phyloP scores from a whole-genome alignment of 768 basidiomycete genomes.

The Favolaschia claudopus region DNA sequence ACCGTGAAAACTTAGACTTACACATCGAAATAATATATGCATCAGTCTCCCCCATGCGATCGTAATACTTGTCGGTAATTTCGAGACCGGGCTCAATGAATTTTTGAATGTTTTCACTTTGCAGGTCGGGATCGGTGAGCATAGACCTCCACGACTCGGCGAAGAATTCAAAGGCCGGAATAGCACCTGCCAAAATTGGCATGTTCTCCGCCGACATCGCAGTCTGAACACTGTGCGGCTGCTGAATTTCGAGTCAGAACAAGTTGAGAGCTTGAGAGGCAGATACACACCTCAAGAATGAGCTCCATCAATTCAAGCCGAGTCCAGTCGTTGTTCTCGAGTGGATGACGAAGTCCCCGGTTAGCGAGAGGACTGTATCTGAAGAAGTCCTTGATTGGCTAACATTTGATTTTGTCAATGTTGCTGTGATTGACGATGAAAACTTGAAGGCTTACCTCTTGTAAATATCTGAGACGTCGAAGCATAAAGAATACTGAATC shows the following conservation, averaged over 20 bases:
- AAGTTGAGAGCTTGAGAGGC: background rate
- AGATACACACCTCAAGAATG: background rate
- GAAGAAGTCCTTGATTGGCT: background rate
- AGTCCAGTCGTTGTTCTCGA: slow-evolving; percentile 5
- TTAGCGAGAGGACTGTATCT: slow-evolving; percentile 4
- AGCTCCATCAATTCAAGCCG: background rate
- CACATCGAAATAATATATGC: no score
- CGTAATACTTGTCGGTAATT: no score
- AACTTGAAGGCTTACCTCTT: background rate
- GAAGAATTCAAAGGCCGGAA: slow-evolving; percentile 3
- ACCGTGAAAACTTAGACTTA: background rate
- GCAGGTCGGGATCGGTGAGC: background rate
- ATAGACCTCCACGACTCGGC: slow-evolving; percentile 22
- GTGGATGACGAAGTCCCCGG: background rate
- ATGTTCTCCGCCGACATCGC: slow-evolving; percentile 4
- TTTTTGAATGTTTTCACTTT: background rate
- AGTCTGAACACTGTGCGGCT: slow-evolving; percentile 6
- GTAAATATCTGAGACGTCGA: slow-evolving; percentile 5
- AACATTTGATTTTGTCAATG: background rate
- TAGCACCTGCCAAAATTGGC: background rate
- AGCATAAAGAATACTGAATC: slow-evolving; percentile 3
- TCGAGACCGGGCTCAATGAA: slow-evolving; percentile 6
- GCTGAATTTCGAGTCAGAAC: background rate
- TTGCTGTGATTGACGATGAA: background rate
- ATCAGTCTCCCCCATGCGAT: background rate